These are phyloP conservation scores for Aspergillus steynii DNA, from an alignment of 495 filamentous ascomycete species.

Conservation along the genomic window DNA sequence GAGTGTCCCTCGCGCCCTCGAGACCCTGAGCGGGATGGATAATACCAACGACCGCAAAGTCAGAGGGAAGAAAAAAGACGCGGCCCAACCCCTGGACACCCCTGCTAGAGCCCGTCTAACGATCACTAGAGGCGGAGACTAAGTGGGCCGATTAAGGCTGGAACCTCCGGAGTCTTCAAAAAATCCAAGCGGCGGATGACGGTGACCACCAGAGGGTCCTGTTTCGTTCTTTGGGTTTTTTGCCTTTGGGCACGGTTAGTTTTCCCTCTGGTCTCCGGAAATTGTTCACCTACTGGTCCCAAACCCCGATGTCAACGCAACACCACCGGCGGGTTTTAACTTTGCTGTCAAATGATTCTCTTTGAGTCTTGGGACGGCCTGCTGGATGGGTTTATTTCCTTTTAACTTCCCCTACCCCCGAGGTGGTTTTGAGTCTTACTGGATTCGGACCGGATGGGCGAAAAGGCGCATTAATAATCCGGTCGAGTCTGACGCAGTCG, in stretches of 20 bases:
- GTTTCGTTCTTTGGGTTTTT: neutral
- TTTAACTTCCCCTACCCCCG: too few species aligned
- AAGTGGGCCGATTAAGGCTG: conserved; percentile 28
- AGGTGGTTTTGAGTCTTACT: too few species aligned
- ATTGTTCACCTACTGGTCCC: conserved; percentile 10
- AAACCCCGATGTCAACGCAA: conserved; percentile 7
- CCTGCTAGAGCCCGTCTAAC: conserved; percentile 21
- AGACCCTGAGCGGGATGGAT: conserved; percentile 13
- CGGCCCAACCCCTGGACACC: conserved; percentile 25
- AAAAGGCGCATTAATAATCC: too few species aligned
- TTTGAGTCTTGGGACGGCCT: conserved; percentile 6
- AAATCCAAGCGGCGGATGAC: conserved; percentile 10
- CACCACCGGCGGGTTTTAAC: conserved; percentile 1
- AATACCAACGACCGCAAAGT: neutral
- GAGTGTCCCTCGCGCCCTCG: conserved; percentile 1
- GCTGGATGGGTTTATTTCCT: neutral
- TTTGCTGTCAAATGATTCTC: neutral
- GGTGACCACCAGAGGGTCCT: conserved; percentile 5
- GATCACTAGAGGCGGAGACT: conserved; percentile 24
- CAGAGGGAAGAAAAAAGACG: conserved; percentile 11
- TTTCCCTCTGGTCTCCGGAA: conserved; percentile 1
- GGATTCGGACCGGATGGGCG: too few species aligned
- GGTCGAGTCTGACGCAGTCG: too few species aligned
- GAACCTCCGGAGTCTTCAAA: conserved; percentile 14
- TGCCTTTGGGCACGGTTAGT: neutral